phyloP scores from a whole-genome alignment of 345 rosid genomes.

The Aethionema arabicum region DNA sequence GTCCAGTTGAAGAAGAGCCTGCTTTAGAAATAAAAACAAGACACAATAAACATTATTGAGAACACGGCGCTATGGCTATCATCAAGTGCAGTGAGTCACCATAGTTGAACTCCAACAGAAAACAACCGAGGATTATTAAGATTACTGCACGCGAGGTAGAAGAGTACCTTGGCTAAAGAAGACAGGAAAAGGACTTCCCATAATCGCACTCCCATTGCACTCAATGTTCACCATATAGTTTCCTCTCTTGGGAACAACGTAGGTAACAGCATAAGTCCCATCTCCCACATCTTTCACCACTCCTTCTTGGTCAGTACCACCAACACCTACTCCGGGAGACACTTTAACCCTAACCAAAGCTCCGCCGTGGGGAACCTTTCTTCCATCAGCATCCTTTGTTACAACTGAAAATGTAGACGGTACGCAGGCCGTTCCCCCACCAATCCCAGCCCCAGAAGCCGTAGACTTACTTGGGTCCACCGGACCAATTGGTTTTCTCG shows the following conservation, averaged over 20 bases:
- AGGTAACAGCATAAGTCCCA: conserved; percentile 82
- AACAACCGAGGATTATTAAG: background rate
- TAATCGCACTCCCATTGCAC: conserved; percentile 79
- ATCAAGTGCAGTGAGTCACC: background rate
- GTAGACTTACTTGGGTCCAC: conserved; percentile 84
- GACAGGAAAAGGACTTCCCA: conserved; percentile 98
- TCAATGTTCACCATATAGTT: conserved; percentile 93
- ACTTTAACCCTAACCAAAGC: conserved; percentile 74
- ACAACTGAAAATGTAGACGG: conserved; percentile 76
- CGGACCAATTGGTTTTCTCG: conserved; percentile 78
- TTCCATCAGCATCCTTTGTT: conserved; percentile 84
- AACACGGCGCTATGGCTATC: background rate
- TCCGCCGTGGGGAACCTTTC: conserved; percentile 78
- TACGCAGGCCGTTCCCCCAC: conserved; percentile 93
- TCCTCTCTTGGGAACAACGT: conserved; percentile 96
- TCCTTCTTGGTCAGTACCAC: conserved; percentile 90
- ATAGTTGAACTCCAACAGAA: background rate
- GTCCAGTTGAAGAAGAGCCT: conserved; percentile 74
- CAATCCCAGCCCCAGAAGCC: conserved; percentile 88
- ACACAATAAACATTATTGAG: background rate
- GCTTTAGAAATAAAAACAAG: conserved; percentile 14
- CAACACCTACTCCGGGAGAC: conserved; percentile 89
- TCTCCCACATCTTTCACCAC: conserved; percentile 91
- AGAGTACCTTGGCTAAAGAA: conserved; percentile 89
- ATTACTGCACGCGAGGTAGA: background rate